Conservation (phyloP, 1,284 basidiomycete genomes). For the Ganoderma boninense region DNA sequence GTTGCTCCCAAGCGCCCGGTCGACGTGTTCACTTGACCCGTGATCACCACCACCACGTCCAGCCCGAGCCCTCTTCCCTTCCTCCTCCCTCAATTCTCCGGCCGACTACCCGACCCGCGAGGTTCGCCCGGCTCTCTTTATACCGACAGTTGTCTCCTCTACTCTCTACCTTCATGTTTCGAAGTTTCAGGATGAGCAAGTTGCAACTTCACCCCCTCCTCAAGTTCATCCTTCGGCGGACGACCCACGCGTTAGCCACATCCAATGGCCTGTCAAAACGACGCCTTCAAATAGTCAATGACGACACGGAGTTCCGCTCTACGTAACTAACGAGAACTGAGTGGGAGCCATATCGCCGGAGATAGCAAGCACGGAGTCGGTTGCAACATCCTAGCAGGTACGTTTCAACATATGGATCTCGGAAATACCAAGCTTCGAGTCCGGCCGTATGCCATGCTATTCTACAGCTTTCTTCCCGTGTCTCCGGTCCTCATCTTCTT, state of each 20-base stretch:
- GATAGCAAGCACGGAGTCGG: neutral
- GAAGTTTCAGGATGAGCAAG: neutral
- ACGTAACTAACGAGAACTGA: neutral
- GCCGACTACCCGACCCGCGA: constrained; percentile 26
- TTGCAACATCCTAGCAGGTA: neutral
- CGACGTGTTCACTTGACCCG: constrained; percentile 31
- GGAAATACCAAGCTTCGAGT: neutral
- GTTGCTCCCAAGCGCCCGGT: constrained; percentile 19
- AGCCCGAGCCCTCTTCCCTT: neutral
- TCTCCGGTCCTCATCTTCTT: neutral
- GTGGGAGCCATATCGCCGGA: neutral
- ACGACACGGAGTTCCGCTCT: neutral
- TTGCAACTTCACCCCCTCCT: no score
- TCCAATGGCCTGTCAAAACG: neutral
- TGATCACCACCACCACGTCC: constrained; percentile 15
- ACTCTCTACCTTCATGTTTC: no score
- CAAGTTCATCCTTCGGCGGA: no score
- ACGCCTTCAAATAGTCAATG: neutral
- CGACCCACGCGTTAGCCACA: neutral
- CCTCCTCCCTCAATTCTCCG: neutral
- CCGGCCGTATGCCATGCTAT: neutral
- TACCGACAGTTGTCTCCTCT: neutral
- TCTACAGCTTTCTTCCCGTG: neutral
- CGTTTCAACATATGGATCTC: neutral
- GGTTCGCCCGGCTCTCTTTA: constrained; percentile 24